Base-by-base conservation (phyloP, 164 flowering plant species). In the Saururus chinensis region DNA sequence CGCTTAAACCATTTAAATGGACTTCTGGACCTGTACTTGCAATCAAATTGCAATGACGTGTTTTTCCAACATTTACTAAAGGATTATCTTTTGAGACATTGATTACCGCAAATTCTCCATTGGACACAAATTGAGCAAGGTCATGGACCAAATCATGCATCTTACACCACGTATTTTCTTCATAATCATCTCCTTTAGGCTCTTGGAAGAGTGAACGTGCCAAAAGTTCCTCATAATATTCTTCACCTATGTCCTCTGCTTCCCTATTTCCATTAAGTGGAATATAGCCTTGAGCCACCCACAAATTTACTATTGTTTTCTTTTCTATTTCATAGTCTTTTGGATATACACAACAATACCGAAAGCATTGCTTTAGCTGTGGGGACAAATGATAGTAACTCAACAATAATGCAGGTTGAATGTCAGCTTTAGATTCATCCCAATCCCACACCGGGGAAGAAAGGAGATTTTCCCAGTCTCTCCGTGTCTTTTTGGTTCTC, bases 131-230 rank as follows among this genome's bases (percentile, higher is more conserved):
- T 19, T 45, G 25, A 19, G 53, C 60, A 9, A 64, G 60, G 25
- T 64, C 45, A 19, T 56, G 54, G 19, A 48, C 51, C 6, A 64
- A 23, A 17, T 45, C 60, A 24, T 64, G 66, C 60, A 64, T 64
- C 40, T 45, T 64, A 53, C 45, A 30, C 41, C 23, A 4, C 26
- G 62, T 25, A 17, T 1, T n/a, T 14, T 4, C 1, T 13, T 19
- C 25, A 4, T 8, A 54, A 1, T 63, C 59, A 11, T 40, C 42
- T 11, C 42, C 6, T 40, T 40, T 11, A 6, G 42, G 8, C 10
- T 19, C 9, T 6, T 21, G 13, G 10, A 66, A 23, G 52, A 66
- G 60, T 11, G 26, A 40, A 22, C 58, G 19, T 1, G 6, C 41
- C 10, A 60, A 16, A 19, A 66, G 41, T 4, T 59, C 58, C 22